Percentiles rank a stretch among this genome's conserved stretches.
Conservation (phyloP, 2,329 filamentous ascomycete species). For the Phaeophleospora eucalypticola region DNA sequence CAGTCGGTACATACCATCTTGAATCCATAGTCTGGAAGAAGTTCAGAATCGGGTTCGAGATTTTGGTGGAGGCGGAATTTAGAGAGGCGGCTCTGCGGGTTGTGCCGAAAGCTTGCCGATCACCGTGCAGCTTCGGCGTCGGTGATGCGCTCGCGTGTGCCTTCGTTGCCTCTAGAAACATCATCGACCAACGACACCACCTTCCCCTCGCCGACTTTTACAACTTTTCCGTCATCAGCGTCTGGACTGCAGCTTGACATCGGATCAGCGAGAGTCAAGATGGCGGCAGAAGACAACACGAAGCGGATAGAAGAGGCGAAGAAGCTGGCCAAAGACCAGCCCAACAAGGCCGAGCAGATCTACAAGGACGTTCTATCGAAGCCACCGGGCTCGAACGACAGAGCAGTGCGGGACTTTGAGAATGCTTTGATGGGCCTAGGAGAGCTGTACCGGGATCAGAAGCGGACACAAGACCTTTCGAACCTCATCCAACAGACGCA, state of each 20-base stretch:
- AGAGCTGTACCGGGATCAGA: slow-evolving; percentile 86
- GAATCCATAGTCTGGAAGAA: slow-evolving; percentile 12
- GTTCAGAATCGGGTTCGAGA: slow-evolving; percentile 4
- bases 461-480: slow-evolving; percentile 77
- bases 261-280: slow-evolving; percentile 18
- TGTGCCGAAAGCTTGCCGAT: slow-evolving; percentile 8
- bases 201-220: slow-evolving; percentile 2
- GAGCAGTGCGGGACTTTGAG: slow-evolving; percentile 88
- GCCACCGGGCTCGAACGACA: slow-evolving; percentile 75
- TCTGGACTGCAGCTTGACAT: too few species aligned
- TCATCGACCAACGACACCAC: slow-evolving; percentile 1
- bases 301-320: slow-evolving; percentile 82
- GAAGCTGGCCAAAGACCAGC: slow-evolving; percentile 74
- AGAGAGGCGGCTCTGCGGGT: slow-evolving; percentile 4
- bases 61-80: slow-evolving; percentile 7
- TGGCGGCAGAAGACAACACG: slow-evolving; percentile 51
- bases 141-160: slow-evolving; percentile 2
- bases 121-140: too few species aligned
- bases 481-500: slow-evolving; percentile 86
- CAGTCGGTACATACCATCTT: slow-evolving; percentile 16
- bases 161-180: slow-evolving; percentile 2
- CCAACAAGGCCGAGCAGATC: slow-evolving; percentile 76
- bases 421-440: slow-evolving; percentile 81
- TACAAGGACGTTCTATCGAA: slow-evolving; percentile 88
- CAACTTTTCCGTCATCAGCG: slow-evolving; percentile 1